phyloP scores from a whole-genome alignment of 192 early-diverging fungal genomes.

The Rhizophagus clarus region DNA sequence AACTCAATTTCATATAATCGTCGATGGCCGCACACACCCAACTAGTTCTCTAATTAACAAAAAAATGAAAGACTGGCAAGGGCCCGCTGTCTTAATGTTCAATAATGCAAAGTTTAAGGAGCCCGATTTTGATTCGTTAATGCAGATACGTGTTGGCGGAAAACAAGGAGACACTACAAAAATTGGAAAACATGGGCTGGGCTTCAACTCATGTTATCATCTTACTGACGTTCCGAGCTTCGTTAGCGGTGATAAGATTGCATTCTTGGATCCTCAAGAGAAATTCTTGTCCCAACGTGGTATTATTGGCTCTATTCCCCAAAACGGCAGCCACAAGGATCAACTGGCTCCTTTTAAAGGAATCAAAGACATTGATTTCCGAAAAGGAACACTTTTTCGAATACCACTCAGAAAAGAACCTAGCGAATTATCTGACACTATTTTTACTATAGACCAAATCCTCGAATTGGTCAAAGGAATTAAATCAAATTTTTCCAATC shows the following conservation, averaged over 20 bases:
- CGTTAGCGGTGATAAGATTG: slow-evolving; percentile 25
- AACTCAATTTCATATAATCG: slow-evolving; percentile 15
- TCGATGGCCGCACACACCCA: slow-evolving; percentile 15
- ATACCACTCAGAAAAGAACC: slow-evolving; percentile 28
- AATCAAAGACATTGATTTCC: slow-evolving; percentile 22
- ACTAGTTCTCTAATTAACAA: not conserved
- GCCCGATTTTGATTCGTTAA: slow-evolving; percentile 20
- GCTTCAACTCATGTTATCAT: slow-evolving; percentile 35
- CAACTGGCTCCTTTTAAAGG: slow-evolving; percentile 29
- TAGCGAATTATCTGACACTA: slow-evolving; percentile 11
- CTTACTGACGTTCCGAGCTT: slow-evolving; percentile 34
- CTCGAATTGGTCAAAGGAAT: not conserved
- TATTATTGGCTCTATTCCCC: not conserved
- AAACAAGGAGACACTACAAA: not conserved
- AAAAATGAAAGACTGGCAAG: slow-evolving; percentile 35
- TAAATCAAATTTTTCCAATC: not conserved
- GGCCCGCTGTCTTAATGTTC: slow-evolving; percentile 33
- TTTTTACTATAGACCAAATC: not conserved
- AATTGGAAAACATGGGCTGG: slow-evolving; percentile 13
- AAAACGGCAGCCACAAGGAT: slow-evolving; percentile 11
- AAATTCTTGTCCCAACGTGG: slow-evolving; percentile 6
- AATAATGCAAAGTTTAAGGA: slow-evolving; percentile 32
- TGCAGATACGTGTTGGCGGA: slow-evolving; percentile 34
- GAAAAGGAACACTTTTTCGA: slow-evolving; percentile 34
- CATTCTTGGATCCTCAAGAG: slow-evolving; percentile 35